Conservation (phyloP, 371 early-diverging fungal species). For the Mucor mucedo region DNA sequence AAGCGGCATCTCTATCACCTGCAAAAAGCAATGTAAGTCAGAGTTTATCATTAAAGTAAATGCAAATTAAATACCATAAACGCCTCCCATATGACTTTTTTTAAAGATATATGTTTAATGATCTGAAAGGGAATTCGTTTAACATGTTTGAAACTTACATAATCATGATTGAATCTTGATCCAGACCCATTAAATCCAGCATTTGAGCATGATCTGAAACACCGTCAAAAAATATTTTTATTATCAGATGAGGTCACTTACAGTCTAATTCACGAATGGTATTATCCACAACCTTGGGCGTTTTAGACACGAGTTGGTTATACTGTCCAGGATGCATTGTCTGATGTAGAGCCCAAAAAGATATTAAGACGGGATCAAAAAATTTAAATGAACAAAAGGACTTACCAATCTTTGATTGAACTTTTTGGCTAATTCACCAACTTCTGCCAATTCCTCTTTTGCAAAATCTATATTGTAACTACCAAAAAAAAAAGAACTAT, state of each 20-base stretch:
- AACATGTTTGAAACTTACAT: slow-evolving; percentile 30
- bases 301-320: slow-evolving; percentile 53
- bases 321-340: slow-evolving; percentile 59
- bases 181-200: slow-evolving; percentile 52
- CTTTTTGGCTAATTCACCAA: slow-evolving; percentile 43
- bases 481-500: neutral
- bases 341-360: slow-evolving; percentile 8
- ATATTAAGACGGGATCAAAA: too few species aligned
- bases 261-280: slow-evolving; percentile 46
- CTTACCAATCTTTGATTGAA: slow-evolving; percentile 50
- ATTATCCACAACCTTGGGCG: slow-evolving; percentile 38
- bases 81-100: slow-evolving; percentile 56
- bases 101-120: neutral
- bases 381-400: neutral
- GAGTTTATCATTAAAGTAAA: neutral
- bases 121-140: too few species aligned
- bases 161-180: slow-evolving; percentile 53
- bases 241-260: slow-evolving; percentile 5
- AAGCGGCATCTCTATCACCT: slow-evolving; percentile 43
- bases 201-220: slow-evolving; percentile 49
- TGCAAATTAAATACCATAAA: slow-evolving; percentile 36
- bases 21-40: neutral
- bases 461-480: slow-evolving; percentile 49
- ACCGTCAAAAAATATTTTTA: neutral
- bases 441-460: slow-evolving; percentile 31